A percentile compares a stretch with the other conserved stretches of the same genome.
Evolutionary conservation across 75 land plant species (phyloP).

Genomic region (Pinus tabuliformis): DNA sequence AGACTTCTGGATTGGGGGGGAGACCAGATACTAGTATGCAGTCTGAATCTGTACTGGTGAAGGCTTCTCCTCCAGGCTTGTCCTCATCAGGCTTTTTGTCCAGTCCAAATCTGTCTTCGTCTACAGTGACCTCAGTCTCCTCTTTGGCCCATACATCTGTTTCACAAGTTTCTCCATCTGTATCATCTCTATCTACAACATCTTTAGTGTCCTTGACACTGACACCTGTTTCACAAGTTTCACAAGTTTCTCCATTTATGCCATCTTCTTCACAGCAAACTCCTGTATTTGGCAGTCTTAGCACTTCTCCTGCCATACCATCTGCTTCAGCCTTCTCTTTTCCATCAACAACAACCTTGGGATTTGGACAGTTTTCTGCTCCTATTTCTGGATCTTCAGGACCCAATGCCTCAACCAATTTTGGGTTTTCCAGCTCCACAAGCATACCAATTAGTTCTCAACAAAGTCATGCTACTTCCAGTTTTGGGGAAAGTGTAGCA

Average conservation of each 20-base stretch:
- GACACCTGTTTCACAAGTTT: slow-evolving; percentile 5
- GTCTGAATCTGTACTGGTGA: not conserved
- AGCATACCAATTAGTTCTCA: not conserved
- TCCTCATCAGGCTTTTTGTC: not conserved
- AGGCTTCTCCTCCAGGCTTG: not conserved
- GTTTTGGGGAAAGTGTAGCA: slow-evolving; percentile 11
- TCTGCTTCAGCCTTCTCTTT: slow-evolving; percentile 3
- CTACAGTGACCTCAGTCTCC: not conserved
- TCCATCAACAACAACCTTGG: slow-evolving; percentile 7
- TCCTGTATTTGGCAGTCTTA: not conserved
- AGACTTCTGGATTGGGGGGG: not conserved
- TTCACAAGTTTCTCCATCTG: slow-evolving; percentile 7
- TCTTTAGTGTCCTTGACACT: not conserved
- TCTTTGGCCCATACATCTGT: slow-evolving; percentile 6
- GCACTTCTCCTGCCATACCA: not conserved
- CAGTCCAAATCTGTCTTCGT: not conserved
- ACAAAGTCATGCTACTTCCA: not conserved
- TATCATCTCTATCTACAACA: slow-evolving; percentile 3
- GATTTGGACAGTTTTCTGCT: slow-evolving; percentile 10
- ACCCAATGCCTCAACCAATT: not conserved
- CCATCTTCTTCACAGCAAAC: slow-evolving; percentile 4
- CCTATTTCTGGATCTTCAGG: slow-evolving; percentile 4
- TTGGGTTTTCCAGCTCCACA: not conserved
- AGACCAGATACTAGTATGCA: not conserved
- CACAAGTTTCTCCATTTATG: slow-evolving; percentile 4